Conservation (phyloP, 2,329 filamentous ascomycete genomes). For the Ophiostoma sp. region DNA sequence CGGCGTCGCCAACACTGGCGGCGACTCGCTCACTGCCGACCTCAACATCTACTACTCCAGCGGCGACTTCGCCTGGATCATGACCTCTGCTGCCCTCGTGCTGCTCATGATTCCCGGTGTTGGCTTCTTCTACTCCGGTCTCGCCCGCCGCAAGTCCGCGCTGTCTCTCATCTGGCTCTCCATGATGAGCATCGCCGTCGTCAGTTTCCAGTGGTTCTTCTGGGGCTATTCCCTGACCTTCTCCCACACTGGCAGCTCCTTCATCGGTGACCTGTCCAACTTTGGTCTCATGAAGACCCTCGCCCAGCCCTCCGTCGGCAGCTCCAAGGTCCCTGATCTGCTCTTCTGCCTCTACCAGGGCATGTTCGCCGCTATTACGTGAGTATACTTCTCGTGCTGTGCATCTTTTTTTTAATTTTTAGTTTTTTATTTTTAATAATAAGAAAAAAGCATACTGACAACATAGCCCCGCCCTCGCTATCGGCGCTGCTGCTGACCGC, state of each 20-base stretch:
- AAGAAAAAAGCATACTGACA: background rate
- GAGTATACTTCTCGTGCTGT: conserved; percentile 35
- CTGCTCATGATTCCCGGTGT: conserved; percentile 91
- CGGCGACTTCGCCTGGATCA: conserved; percentile 79
- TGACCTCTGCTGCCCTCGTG: conserved; percentile 74
- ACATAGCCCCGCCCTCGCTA: conserved; percentile 24
- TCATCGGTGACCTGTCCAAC: conserved; percentile 74
- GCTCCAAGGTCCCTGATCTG: conserved; percentile 67
- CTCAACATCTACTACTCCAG: conserved; percentile 78
- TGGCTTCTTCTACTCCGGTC: conserved; percentile 90
- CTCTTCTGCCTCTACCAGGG: conserved; percentile 81
- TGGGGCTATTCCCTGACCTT: conserved; percentile 88
- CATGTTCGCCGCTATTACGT: conserved; percentile 88
- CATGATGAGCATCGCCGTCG: conserved; percentile 71
- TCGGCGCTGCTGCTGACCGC: conserved; percentile 68
- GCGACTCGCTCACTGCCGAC: conserved; percentile 56
- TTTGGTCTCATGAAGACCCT: conserved; percentile 76
- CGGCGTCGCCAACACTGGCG: conserved; percentile 43
- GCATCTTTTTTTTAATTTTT: background rate
- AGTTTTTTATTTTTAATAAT: background rate
- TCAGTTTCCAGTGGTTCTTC: conserved; percentile 92
- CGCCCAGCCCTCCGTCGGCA: conserved; percentile 68
- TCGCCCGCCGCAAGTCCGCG: conserved; percentile 82
- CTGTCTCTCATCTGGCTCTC: conserved; percentile 81
- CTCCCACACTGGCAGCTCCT: conserved; percentile 70